Percentiles rank a stretch among this genome's conserved stretches.
Conservation (phyloP, 345 rosid species). For the Microcos paniculata region DNA sequence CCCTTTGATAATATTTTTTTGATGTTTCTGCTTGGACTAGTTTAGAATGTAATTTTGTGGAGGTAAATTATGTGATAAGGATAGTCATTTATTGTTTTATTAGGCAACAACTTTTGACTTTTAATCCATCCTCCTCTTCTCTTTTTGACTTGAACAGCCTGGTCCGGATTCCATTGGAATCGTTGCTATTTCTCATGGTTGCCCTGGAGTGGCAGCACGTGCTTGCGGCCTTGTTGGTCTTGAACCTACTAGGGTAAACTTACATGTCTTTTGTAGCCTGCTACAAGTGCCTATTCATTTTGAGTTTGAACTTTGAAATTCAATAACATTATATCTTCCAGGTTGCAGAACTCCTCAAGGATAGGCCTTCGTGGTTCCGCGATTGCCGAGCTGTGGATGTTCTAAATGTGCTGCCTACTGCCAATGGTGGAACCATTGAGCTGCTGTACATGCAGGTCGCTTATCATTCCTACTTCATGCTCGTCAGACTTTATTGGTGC, state of each 20-base stretch:
- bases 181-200: conserved; percentile 99
- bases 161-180: conserved; percentile 99
- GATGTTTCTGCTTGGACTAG: neutral
- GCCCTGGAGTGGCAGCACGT: conserved; percentile 99
- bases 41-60: neutral
- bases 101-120: conserved; percentile 9
- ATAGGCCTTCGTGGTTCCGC: conserved; percentile 97
- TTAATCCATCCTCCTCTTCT: neutral
- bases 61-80: neutral
- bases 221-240: conserved; percentile 99
- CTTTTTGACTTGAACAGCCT: conserved; percentile 60
- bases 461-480: neutral
- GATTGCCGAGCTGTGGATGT: conserved; percentile 99
- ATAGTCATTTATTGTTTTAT: neutral
- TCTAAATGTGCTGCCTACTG: conserved; percentile 94
- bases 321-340: conserved; percentile 22
- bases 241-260: conserved; percentile 95
- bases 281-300: neutral
- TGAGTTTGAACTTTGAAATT: neutral
- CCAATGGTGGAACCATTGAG: conserved; percentile 99
- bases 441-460: conserved; percentile 97
- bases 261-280: neutral
- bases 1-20: neutral
- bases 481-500: neutral
- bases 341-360: conserved; percentile 99